These are phyloP conservation scores for Mucor indicus DNA, from an alignment of 371 early-diverging fungal genomes.

Conservation along the genomic window DNA sequence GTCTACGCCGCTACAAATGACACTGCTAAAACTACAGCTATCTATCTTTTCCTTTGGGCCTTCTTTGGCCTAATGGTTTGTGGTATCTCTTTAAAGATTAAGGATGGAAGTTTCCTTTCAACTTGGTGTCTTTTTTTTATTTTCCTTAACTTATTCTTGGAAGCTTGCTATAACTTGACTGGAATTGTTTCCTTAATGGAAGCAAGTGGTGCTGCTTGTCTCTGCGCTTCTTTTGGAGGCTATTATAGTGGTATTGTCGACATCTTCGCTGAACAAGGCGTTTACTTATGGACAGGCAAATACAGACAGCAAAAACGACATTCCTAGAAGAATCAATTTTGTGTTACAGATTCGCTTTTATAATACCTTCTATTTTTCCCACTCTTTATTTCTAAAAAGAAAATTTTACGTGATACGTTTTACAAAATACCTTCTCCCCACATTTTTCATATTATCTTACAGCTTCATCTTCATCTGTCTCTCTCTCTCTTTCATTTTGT, in stretches of 20 bases:
- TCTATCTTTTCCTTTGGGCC: conserved; percentile 33
- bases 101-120: conserved; percentile 20
- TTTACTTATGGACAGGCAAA: conserved; percentile 13
- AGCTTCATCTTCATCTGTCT: too few relatives aligned
- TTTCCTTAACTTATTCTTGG: conserved; percentile 39
- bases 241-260: conserved; percentile 47
- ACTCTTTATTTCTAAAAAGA: too few relatives aligned
- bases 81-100: conserved; percentile 30
- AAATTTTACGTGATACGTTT: too few relatives aligned
- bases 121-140: conserved; percentile 32
- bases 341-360: too few relatives aligned
- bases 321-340: too few relatives aligned
- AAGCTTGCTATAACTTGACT: conserved; percentile 26
- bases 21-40: conserved; percentile 21
- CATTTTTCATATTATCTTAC: too few relatives aligned
- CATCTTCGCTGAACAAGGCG: conserved; percentile 28
- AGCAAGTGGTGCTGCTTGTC: conserved; percentile 32
- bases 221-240: conserved; percentile 34
- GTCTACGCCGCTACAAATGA: conserved; percentile 26
- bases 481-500: too few relatives aligned
- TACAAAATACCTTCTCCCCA: too few relatives aligned
- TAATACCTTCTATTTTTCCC: too few relatives aligned
- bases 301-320: conserved; percentile 1
- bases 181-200: conserved; percentile 19
- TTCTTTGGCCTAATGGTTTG: conserved; percentile 28